Base-by-base conservation (phyloP, 305 asterid genomes). In the Ajuga reptans region DNA sequence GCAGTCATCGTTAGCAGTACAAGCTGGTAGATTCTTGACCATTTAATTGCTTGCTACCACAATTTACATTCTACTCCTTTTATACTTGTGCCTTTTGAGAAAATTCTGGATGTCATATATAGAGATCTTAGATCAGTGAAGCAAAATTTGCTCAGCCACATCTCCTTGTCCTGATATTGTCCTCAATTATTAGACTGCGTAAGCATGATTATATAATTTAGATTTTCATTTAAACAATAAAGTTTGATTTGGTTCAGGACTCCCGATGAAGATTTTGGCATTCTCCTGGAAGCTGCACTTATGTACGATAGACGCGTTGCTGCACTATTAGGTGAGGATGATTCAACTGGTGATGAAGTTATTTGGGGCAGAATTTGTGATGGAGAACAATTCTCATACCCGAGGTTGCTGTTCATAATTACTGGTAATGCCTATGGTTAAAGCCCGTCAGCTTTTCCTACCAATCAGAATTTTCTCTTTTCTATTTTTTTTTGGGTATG, bases 241-340 rank as follows among this genome's bases (percentile, higher is more conserved):
- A 42, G 18, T 64, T 36, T 14, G 5, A 47, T 75, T 59, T 62
- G 66, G 74, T 65, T 71, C 81, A 93, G 97, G 98, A 93, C 97
- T 62, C 92, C 94, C n/a, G 96, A 93, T 80, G 98, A 93, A 83
- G 97, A 93, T 75, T 90, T 93, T 66, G 81, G 89, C 72, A 90
- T 90, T 76, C 91, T 93, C 75, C 78, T 93, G 69, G 98, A 90
- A 82, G 98, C 97, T 33, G 98, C 98, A 65, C 87, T 93, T 64
- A 87, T 93, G 94, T 93, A 93, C 71, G 98, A 90, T 80, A 81
- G 97, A 77, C 89, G 97, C 12, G 95, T 93, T 69, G 87, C 98
- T 71, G 95, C 92, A 67, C 73, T 80, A 53, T 68, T 88, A 56
- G 84, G 87, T 17, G 98, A 93, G 84, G 84, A 84, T 80, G 96